A percentile compares a stretch with the other conserved stretches of the same genome.
These are phyloP conservation scores for Knoxdaviesia capensis DNA, from an alignment of 2,329 filamentous ascomycete species.

Conservation along the genomic window DNA sequence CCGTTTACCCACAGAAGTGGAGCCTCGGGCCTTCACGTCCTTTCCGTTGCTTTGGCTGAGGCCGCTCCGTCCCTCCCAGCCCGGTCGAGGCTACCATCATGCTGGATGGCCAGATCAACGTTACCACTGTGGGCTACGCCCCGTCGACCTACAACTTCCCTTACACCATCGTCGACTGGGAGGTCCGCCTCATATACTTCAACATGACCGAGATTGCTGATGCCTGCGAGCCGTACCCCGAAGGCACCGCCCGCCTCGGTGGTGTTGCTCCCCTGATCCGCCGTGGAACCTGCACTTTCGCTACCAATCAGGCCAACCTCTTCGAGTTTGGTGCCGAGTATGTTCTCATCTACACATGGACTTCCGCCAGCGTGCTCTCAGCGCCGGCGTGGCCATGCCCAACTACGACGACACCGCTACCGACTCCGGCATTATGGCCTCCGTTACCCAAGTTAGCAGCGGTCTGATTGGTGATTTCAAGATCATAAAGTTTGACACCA, in stretches of 20 bases:
- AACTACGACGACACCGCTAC: too few relatives aligned
- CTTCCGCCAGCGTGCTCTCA: too few relatives aligned
- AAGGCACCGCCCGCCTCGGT: slow-evolving; percentile 7
- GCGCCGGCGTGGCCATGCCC: too few relatives aligned
- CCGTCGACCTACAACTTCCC: slow-evolving; percentile 1
- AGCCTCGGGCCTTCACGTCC: slow-evolving; percentile 19
- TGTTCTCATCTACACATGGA: slow-evolving; percentile 11
- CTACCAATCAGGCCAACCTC: slow-evolving; percentile 11
- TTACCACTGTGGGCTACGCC: slow-evolving; percentile 1
- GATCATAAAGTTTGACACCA: slow-evolving; percentile 18
- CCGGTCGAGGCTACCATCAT: too few relatives aligned
- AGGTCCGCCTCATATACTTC: slow-evolving; percentile 21
- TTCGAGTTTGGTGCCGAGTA: slow-evolving; percentile 10
- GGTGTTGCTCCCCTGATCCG: slow-evolving; percentile 10
- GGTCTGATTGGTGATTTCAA: slow-evolving; percentile 26
- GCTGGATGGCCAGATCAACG: too few relatives aligned
- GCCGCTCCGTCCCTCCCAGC: slow-evolving; percentile 14
- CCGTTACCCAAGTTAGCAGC: slow-evolving; percentile 26
- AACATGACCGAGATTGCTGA: slow-evolving; percentile 10
- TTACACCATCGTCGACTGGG: slow-evolving; percentile 5
- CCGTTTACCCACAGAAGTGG: slow-evolving; percentile 23
- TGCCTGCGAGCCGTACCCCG: slow-evolving; percentile 10
- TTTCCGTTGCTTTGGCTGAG: slow-evolving; percentile 21
- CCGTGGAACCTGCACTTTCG: slow-evolving; percentile 13
- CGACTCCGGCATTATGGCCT: slow-evolving; percentile 12